Conservation (phyloP, 1,284 basidiomycete species). For the Fomitopsis palustris region DNA sequence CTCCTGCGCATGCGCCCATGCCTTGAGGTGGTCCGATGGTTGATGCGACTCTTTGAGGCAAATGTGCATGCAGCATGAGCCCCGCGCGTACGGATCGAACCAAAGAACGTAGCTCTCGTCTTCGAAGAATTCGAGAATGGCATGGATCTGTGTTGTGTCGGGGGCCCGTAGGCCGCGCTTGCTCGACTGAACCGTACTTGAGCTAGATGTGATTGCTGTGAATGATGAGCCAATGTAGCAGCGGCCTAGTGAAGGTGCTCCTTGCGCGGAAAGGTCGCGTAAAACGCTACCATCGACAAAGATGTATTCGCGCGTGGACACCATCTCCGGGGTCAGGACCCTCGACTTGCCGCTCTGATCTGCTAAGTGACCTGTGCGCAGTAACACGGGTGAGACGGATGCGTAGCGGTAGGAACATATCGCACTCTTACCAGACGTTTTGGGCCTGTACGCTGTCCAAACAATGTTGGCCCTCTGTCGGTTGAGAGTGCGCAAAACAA, state of each 20-base stretch:
- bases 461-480: slow-evolving; percentile 51
- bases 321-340: slow-evolving; percentile 3
- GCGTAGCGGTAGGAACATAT: not conserved
- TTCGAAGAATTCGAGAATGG: slow-evolving; percentile 30
- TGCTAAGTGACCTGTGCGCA: not conserved
- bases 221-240: slow-evolving; percentile 16
- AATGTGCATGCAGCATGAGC: slow-evolving; percentile 31
- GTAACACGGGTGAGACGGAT: not conserved
- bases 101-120: slow-evolving; percentile 49
- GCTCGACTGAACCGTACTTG: not conserved
- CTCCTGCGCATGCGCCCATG: slow-evolving; percentile 49
- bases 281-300: slow-evolving; percentile 14
- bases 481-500: slow-evolving; percentile 55
- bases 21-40: slow-evolving; percentile 47
- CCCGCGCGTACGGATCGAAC: slow-evolving; percentile 30
- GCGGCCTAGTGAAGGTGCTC: not conserved
- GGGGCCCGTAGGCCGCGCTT: not conserved
- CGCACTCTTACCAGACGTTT: slow-evolving; percentile 2
- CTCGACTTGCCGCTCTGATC: not conserved
- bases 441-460: slow-evolving; percentile 37
- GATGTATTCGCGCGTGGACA: slow-evolving; percentile 14
- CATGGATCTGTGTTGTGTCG: slow-evolving; percentile 7
- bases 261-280: not conserved
- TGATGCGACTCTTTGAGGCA: slow-evolving; percentile 47
- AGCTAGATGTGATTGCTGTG: slow-evolving; percentile 2